Evolutionary conservation across 805 yeast species (phyloP).

Genomic region (Blastobotrys muscicola): DNA sequence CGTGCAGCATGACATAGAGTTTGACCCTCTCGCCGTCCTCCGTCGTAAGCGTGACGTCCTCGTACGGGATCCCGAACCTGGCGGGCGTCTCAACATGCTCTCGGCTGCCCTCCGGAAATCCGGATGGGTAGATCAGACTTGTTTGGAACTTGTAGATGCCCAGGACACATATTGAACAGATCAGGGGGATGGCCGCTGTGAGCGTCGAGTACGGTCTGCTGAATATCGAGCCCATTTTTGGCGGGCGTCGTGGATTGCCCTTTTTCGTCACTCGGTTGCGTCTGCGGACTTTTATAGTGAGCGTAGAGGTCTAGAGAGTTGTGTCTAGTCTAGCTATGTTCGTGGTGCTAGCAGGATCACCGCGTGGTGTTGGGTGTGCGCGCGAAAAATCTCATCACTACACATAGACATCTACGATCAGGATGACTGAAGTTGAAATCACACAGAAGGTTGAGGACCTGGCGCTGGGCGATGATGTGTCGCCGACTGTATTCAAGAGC

Average conservation of each 20-base stretch:
- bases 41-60: constrained; percentile 51
- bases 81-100: constrained; percentile 69
- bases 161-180: constrained; percentile 7
- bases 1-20: constrained; percentile 49
- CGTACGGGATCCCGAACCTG: constrained; percentile 54
- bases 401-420: constrained; percentile 10
- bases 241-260: neutral
- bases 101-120: constrained; percentile 62
- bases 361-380: neutral
- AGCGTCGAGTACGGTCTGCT: constrained; percentile 5
- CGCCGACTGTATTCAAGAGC: constrained; percentile 16
- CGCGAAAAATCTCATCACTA: neutral
- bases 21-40: constrained; percentile 61
- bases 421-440: constrained; percentile 18
- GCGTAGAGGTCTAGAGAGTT: neutral
- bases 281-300: neutral
- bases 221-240: constrained; percentile 7
- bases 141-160: constrained; percentile 37
- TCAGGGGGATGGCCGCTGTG: constrained; percentile 8
- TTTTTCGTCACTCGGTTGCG: neutral
- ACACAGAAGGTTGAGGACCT: constrained; percentile 13
- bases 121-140: constrained; percentile 72
- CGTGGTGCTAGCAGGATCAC: neutral
- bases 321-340: neutral
- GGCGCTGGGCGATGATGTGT: neutral